Evolutionary conservation across 805 yeast genomes (phyloP).

Genomic region (Kodamaea laetipori): DNA sequence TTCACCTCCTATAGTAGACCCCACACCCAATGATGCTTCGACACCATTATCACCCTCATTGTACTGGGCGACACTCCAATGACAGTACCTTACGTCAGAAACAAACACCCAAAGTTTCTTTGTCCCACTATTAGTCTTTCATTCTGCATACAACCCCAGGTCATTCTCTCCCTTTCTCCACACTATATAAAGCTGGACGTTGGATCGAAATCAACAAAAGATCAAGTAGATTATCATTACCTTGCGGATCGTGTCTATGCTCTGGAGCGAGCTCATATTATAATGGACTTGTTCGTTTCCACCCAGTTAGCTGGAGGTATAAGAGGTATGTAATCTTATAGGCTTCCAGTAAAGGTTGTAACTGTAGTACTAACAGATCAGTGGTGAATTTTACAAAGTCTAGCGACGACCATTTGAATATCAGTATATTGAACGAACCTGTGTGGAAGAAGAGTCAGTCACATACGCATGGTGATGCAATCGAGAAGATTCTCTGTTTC

Average conservation of each 20-base stretch:
- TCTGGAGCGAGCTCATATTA: constrained; percentile 4
- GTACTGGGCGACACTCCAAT: no score
- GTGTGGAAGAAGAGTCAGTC: constrained; percentile 4
- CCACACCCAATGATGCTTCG: no score
- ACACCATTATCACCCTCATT: no score
- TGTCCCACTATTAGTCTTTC: no score
- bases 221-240: constrained; percentile 5
- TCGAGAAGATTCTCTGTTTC: constrained; percentile 23
- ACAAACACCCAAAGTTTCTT: no score
- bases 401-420: constrained; percentile 9
- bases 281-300: constrained; percentile 19
- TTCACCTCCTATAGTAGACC: no score
- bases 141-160: neutral
- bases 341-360: neutral
- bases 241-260: constrained; percentile 7
- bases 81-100: no score
- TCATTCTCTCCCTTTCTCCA: constrained; percentile 5
- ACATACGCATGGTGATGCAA: constrained; percentile 8
- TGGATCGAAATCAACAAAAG: neutral
- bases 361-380: constrained; percentile 1
- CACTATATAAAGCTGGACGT: neutral
- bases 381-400: constrained; percentile 11
- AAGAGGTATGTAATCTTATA: constrained; percentile 18
- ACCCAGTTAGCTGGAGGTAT: constrained; percentile 19
- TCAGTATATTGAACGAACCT: constrained; percentile 7